A percentile compares a stretch with the other conserved stretches of the same genome.
phyloP scores from a whole-genome alignment of 1,284 basidiomycete species.

The Schizophyllum commune region DNA sequence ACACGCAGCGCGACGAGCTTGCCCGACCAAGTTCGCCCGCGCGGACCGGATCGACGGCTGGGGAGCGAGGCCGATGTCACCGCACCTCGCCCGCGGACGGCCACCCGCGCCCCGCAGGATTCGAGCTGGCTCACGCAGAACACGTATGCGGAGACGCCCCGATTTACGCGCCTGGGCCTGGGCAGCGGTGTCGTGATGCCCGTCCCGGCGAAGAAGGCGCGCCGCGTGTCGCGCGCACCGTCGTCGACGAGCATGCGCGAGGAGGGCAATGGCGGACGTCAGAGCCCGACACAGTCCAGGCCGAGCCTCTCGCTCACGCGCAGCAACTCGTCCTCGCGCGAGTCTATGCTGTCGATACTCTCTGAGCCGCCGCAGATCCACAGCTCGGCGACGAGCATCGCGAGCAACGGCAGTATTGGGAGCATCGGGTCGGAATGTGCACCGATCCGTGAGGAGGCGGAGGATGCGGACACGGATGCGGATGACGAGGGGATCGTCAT shows the following conservation, averaged over 20 bases:
- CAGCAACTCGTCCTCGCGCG: not conserved
- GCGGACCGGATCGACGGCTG: no score
- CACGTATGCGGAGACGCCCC: constrained; percentile 4
- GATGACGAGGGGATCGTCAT: no score
- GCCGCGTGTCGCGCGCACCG: not conserved
- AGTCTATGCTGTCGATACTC: not conserved
- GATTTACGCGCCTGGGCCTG: constrained; percentile 7
- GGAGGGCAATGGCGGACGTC: no score
- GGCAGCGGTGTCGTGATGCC: constrained; percentile 8
- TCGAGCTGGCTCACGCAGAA: constrained; percentile 7
- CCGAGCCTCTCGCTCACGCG: not conserved
- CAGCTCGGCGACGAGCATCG: not conserved
- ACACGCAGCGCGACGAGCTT: not conserved
- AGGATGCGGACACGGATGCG: not conserved
- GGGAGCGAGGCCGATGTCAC: no score
- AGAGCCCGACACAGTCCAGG: not conserved
- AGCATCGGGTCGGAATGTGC: not conserved
- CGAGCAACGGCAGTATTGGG: not conserved
- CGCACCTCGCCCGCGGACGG: not conserved
- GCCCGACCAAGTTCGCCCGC: not conserved
- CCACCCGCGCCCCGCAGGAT: not conserved
- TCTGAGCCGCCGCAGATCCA: not conserved
- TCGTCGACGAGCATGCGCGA: not conserved
- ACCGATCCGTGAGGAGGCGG: not conserved
- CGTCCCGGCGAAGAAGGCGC: constrained; percentile 1